Evolutionary conservation across 2,329 filamentous ascomycete species (phyloP), one percentile per base, ranked within the genome.

Genomic region (Sporothrix euskadiensis): DNA sequence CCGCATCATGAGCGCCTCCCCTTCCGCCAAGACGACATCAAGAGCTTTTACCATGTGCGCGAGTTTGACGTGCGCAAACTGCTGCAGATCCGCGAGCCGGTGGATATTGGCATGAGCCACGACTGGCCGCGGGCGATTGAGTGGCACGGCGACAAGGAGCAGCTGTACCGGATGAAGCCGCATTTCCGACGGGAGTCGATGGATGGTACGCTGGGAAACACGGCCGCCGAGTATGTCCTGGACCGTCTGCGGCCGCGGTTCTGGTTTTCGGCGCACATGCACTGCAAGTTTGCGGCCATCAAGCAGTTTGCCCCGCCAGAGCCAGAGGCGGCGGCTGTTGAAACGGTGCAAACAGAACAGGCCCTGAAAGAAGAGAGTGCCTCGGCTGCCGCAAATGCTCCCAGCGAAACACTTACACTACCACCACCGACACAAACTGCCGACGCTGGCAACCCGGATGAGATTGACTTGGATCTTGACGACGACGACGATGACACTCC

Each of bases 191-290:
- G 88, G 69, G 96, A 99, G 80, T 94, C 94, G 0, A 84, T 85
- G 66, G 88, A 90, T 52, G 94, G 94, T 0, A 90, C 85, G 9
- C 83, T 99, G 30, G 96, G 96, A 0, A 98, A 89, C 77, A 83
- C 88, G 44, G 95, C 95, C 0, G 94, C 94, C 0, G 89, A 88
- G 79, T 89, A 92, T 77, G 90, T 97, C 26, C 87, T 98, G 82
- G 90, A 97, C 79, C 88, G 92, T 41, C 82, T 99, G 71, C 87
- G 94, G 71, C 96, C 96, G 10, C 86, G 87, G 0, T 91, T 94
- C 80, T 99, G 96, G 96, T 98, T 98, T 80, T 91, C 92, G 52
- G 96, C 94, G 2, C 96, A 99, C 82, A 82, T 98, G 83, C 96
- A 99, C 81, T 90, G 92, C 84, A 97, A 95, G 79, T 98, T 92